A percentile compares a stretch with the other conserved stretches of the same genome.
Evolutionary conservation across 352 stramenopile species (phyloP).

Genomic region (Phytophthora rubi): DNA sequence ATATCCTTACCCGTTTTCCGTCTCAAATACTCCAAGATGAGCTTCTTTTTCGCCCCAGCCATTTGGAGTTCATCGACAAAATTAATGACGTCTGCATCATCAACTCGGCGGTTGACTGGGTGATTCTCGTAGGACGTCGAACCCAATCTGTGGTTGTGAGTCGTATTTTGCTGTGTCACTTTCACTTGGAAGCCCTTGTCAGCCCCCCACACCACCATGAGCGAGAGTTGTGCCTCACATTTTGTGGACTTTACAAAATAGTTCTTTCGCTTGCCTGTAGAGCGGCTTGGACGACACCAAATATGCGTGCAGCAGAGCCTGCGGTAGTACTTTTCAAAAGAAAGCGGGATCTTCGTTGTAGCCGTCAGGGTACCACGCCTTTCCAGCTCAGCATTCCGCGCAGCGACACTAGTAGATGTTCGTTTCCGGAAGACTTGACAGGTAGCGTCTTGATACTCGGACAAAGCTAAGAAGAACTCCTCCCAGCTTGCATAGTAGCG

Average conservation of each 20-base stretch:
- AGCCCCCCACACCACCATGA: neutral
- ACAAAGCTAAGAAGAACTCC: no score
- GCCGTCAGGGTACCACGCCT: no score
- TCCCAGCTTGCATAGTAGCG: no score
- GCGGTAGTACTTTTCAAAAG: neutral
- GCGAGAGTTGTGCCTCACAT: neutral
- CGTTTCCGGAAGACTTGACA: no score
- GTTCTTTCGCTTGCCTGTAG: conserved; percentile 1
- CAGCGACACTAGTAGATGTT: no score
- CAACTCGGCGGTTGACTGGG: neutral
- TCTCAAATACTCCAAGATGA: neutral
- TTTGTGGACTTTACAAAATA: conserved; percentile 11
- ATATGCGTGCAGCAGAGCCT: conserved; percentile 3
- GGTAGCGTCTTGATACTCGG: no score
- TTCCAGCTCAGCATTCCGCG: no score
- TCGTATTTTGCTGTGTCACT: neutral
- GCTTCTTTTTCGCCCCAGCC: neutral
- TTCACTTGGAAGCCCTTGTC: neutral
- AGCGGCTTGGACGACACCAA: conserved; percentile 1
- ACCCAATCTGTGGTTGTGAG: neutral
- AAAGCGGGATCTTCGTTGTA: no score
- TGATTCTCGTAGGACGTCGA: neutral
- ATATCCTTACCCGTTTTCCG: neutral
- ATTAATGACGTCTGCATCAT: conserved; percentile 1
- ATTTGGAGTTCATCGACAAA: conserved; percentile 1